Evolutionary conservation across 495 filamentous ascomycete species (phyloP), one percentile per base, ranked within the genome.

Genomic region (Aspergillus conjunctus): DNA sequence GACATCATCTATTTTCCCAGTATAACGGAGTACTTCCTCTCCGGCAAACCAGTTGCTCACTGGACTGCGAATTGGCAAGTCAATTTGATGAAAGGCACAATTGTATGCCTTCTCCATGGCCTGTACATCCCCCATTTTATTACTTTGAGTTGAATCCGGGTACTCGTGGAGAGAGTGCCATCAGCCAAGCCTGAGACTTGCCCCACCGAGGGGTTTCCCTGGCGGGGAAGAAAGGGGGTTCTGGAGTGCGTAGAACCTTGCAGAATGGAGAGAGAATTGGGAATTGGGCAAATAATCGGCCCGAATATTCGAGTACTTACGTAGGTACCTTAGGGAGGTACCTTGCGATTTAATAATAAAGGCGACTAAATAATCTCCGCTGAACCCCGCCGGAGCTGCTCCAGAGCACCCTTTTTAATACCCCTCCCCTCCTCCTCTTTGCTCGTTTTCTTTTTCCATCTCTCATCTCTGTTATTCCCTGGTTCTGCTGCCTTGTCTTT

Each of bases 321-420:
- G 21, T 44, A 30, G 26, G 26, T 26, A n/a, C n/a, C n/a, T 45
- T 21, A 14, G 52, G 4, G 3, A 11, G 37, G 44, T 10, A 6
- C 44, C 7, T 48, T 48, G 44, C 5, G 26, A 26, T 26, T 26
- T 26, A 48, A 12, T 41, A 22, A 50, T 17, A 46, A 18, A 9
- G 31, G 2, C 18, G 30, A n/a, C n/a, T n/a, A n/a, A n/a, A n/a
- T n/a, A n/a, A n/a, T 9, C 31, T 26, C 33, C 15, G 22, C 20
- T 11, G 20, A 56, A 34, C 60, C 60, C 60, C 60, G 58, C 60
- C 60, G 60, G 60, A 58, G 41, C 43, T 37, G 37, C 50, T 32
- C 30, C 22, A 50, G 33, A 11, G 22, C 26, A 32, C 26, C 58
- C 52, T 41, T 55, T 61, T 52, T 61, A 54, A 49, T 49, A 3